Percentiles rank a stretch among this genome's conserved stretches.
These are phyloP conservation scores for Flaveria linearis DNA, from an alignment of 129 eudicot species.

Conservation along the genomic window DNA sequence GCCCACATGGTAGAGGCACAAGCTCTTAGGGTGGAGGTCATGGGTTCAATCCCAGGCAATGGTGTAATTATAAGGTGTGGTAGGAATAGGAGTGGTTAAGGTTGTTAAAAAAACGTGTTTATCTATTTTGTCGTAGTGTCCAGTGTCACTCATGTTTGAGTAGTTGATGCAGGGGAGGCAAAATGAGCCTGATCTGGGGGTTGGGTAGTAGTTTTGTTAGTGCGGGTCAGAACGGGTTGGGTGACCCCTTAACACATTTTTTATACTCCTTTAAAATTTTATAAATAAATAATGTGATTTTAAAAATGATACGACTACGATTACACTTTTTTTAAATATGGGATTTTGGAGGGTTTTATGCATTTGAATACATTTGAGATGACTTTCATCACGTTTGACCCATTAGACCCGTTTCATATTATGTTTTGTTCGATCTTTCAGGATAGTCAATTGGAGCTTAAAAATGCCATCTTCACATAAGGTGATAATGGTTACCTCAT, in stretches of 20 bases:
- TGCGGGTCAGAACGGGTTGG: not conserved
- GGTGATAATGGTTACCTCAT: slow-evolving; percentile 12
- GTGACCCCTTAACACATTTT: not conserved
- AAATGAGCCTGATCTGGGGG: not conserved
- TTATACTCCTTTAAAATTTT: not conserved
- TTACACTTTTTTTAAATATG: not conserved
- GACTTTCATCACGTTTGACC: slow-evolving; percentile 5
- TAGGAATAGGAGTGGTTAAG: no score
- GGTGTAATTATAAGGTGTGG: no score
- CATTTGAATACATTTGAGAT: not conserved
- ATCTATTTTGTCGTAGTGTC: not conserved
- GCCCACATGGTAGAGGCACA: no score
- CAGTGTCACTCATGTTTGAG: not conserved
- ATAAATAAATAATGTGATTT: not conserved
- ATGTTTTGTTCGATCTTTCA: slow-evolving; percentile 22
- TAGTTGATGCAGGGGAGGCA: not conserved
- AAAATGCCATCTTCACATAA: slow-evolving; percentile 17
- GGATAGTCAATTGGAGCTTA: slow-evolving; percentile 40
- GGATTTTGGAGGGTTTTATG: not conserved
- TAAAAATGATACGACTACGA: not conserved
- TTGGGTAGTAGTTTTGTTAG: not conserved
- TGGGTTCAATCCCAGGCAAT: no score
- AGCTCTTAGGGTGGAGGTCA: no score
- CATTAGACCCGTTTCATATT: not conserved
- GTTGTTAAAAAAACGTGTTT: no score